Conservation (phyloP, 352 stramenopile genomes). For the Globisporangium cystogenes region DNA sequence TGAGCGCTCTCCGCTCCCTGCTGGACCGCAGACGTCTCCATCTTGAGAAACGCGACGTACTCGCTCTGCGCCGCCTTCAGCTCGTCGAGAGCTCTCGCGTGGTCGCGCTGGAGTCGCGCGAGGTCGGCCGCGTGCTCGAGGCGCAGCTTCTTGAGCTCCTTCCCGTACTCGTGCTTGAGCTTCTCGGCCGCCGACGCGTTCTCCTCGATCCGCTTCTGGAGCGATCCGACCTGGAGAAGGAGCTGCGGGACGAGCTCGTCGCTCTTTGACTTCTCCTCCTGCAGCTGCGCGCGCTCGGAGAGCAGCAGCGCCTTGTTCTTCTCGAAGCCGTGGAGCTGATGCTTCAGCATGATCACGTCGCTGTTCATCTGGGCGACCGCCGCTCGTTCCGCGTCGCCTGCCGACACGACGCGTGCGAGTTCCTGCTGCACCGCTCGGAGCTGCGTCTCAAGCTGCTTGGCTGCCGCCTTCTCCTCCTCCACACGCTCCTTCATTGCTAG, state of each 20-base stretch:
- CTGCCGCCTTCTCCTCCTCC: constrained; percentile 26
- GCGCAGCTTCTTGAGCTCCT: constrained; percentile 40
- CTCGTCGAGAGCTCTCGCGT: constrained; percentile 32
- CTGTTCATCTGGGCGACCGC: constrained; percentile 26
- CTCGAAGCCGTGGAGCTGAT: constrained; percentile 38
- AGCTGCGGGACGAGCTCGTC: constrained; percentile 29
- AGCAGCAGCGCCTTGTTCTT: constrained; percentile 35
- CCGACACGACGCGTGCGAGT: constrained; percentile 28
- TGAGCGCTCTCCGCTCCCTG: constrained; percentile 19
- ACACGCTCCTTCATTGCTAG: constrained; percentile 29
- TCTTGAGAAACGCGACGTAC: constrained; percentile 45
- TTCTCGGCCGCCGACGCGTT: constrained; percentile 24
- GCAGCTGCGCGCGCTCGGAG: constrained; percentile 31
- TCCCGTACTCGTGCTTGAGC: constrained; percentile 38
- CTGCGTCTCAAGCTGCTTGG: constrained; percentile 37
- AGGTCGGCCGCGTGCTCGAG: constrained; percentile 31
- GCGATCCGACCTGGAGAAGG: constrained; percentile 20
- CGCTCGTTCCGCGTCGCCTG: constrained; percentile 28
- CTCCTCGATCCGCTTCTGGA: constrained; percentile 34
- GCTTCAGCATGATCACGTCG: constrained; percentile 54
- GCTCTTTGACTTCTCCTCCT: constrained; percentile 25
- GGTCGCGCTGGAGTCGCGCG: constrained; percentile 35
- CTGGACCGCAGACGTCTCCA: constrained; percentile 28
- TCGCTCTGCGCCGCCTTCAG: constrained; percentile 33
- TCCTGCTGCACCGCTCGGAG: constrained; percentile 42